Evolutionary conservation across 78 protist species (phyloP), one percentile per base, ranked within the genome.

Genomic region (Speleostelium caveatum): DNA sequence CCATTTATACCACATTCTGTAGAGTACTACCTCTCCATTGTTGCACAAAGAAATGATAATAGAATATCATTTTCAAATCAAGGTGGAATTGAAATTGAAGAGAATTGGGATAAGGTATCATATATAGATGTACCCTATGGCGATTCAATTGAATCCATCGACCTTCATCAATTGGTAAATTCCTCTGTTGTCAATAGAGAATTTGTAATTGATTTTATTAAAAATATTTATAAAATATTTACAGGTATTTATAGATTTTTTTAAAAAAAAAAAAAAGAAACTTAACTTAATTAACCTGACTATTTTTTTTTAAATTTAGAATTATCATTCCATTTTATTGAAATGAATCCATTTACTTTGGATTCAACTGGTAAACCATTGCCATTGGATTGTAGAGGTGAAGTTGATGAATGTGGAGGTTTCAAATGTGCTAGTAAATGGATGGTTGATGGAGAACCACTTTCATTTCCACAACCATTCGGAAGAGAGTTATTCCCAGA

Each of bases 11-110:
- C 95, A 49, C 96, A 95, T 69, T 33, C 69, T 0, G 86, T 86
- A 16, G 98, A 96, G 73, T 91, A 73, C 75, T 96, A 96, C 63
- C 51, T 96, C 68, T 90, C 89, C 62, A 92, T 96, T 77, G 87
- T 77, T n/a, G 94, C 97, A 5, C 36, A 62, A n/a, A 86, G 95
- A 28, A 95, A 91, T 1, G 87, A 45, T 21, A 74, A 92, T 38
- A 59, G 60, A 39, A 69, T 96, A 32, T 22, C 75, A 28, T 95
- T 96, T 35, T 87, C 75, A 38, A 87, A 66, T 94, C 83, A 73
- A 10, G 98, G 98, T 30, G 98, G 98, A 35, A 93, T 96, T 36
- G 97, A 96, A 61, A 86, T 96, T 36, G 98, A 80, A 55, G 97
- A 95, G 61, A 42, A 59, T 38, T 75, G 90, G 88, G 97, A 75